A percentile compares a stretch with the other conserved stretches of the same genome.
Conservation (phyloP, 225 moss, liverwort and hornwort species). For the Pseudoscleropodium purum region DNA sequence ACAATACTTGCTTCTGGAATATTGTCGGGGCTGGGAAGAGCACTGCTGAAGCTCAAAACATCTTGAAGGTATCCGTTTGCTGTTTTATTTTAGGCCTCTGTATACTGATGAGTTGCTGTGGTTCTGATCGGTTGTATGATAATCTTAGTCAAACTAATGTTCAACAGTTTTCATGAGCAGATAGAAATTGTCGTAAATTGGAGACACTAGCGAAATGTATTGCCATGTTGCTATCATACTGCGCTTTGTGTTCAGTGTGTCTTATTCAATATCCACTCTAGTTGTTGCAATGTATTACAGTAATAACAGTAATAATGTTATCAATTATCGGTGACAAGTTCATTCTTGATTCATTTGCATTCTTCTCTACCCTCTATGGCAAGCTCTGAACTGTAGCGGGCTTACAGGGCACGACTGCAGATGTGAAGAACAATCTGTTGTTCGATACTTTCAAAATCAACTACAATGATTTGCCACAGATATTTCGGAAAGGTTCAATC, state of each 20-base stretch:
- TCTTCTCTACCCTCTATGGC: neutral
- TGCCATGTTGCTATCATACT: neutral
- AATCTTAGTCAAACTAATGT: neutral
- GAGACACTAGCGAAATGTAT: neutral
- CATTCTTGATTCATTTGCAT: neutral
- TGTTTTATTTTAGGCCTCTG: neutral
- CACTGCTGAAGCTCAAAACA: slow-evolving; percentile 52
- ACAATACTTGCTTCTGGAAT: slow-evolving; percentile 92
- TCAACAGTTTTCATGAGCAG: neutral
- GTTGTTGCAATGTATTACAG: neutral
- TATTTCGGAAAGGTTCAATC: slow-evolving; percentile 88
- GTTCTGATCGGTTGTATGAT: neutral
- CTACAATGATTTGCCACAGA: slow-evolving; percentile 75
- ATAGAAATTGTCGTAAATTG: neutral
- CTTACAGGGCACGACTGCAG: slow-evolving; percentile 72
- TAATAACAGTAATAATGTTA: neutral
- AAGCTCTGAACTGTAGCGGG: neutral
- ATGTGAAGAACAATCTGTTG: slow-evolving; percentile 74
- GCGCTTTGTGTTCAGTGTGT: neutral
- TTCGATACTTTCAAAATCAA: slow-evolving; percentile 62
- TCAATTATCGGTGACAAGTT: neutral
- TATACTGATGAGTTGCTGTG: neutral
- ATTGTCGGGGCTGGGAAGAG: slow-evolving; percentile 58
- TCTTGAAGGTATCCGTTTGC: slow-evolving; percentile 39
- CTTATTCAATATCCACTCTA: neutral